A percentile compares a stretch with the other conserved stretches of the same genome.
Conservation (phyloP, 345 rosid species). For the Salix brachista region DNA sequence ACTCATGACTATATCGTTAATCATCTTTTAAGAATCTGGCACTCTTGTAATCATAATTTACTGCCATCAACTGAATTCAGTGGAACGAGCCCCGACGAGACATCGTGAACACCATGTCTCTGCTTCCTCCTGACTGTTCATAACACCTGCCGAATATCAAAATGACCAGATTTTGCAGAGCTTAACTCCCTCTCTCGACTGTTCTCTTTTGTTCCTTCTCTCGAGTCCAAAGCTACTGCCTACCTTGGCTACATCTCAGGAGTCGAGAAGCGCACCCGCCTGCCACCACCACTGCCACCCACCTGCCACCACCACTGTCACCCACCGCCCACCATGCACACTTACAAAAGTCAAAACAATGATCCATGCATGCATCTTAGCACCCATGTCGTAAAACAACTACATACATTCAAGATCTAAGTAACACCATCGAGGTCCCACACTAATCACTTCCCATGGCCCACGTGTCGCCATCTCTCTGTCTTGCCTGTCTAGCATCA, state of each 20-base stretch:
- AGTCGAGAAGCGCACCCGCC: conserved; percentile 25
- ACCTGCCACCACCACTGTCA: conserved; percentile 14
- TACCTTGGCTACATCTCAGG: conserved; percentile 17
- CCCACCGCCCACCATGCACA: background rate
- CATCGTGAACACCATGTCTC: conserved; percentile 24
- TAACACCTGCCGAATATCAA: background rate
- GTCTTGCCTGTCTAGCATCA: conserved; percentile 35
- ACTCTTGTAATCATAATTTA: background rate
- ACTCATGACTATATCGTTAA: background rate
- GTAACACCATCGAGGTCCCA: conserved; percentile 26
- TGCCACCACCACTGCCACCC: conserved; percentile 14
- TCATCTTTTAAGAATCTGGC: background rate
- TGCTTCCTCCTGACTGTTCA: background rate
- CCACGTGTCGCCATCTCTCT: conserved; percentile 48
- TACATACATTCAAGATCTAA: conserved; percentile 13
- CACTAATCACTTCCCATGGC: conserved; percentile 24
- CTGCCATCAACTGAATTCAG: background rate
- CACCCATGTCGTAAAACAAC: conserved; percentile 7
- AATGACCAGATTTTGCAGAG: background rate
- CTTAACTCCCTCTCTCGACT: background rate
- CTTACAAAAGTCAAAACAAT: conserved; percentile 36
- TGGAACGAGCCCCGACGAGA: conserved; percentile 31
- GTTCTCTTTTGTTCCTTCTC: background rate
- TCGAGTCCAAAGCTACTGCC: background rate
- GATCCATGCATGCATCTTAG: conserved; percentile 27